Percentiles rank a stretch among this genome's conserved stretches.
phyloP scores from a whole-genome alignment of 164 flowering plant species.

The Annona squamosa region DNA sequence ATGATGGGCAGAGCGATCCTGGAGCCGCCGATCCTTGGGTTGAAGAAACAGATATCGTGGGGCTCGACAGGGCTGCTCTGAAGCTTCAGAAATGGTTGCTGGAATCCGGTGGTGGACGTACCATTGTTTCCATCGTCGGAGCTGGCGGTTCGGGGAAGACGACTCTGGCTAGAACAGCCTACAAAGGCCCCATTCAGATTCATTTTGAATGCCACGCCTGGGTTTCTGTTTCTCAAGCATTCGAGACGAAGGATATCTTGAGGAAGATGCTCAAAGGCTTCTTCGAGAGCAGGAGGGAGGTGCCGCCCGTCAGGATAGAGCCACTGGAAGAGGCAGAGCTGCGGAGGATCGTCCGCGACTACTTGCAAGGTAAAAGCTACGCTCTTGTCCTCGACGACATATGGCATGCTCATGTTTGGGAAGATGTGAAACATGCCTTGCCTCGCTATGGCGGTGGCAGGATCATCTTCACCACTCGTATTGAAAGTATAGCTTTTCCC shows the following conservation, averaged over 20 bases:
- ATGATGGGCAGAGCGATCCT: neutral
- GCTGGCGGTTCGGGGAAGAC: neutral
- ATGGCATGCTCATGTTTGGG: slow-evolving; percentile 40
- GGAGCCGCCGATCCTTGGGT: neutral
- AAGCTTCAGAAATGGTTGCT: neutral
- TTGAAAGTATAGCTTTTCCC: neutral
- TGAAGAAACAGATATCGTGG: slow-evolving; percentile 1
- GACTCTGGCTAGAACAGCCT: neutral
- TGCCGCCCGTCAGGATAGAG: no score
- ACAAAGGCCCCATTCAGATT: neutral
- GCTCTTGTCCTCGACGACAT: slow-evolving; percentile 46
- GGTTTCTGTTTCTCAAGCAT: neutral
- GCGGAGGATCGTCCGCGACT: slow-evolving; percentile 25
- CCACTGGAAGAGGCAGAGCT: slow-evolving; percentile 9
- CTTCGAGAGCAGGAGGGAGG: neutral
- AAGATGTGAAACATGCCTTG: slow-evolving; percentile 24
- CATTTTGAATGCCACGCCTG: neutral
- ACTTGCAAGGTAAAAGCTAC: slow-evolving; percentile 31
- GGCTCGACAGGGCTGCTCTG: neutral
- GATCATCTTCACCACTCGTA: slow-evolving; percentile 36
- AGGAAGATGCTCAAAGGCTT: neutral
- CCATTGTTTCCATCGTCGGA: neutral
- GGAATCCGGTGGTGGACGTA: neutral
- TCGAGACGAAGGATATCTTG: neutral
- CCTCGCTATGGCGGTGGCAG: slow-evolving; percentile 31